A percentile compares a stretch with the other conserved stretches of the same genome.
Evolutionary conservation across 768 basidiomycete species (phyloP).

Genomic region (Russula brevipes): DNA sequence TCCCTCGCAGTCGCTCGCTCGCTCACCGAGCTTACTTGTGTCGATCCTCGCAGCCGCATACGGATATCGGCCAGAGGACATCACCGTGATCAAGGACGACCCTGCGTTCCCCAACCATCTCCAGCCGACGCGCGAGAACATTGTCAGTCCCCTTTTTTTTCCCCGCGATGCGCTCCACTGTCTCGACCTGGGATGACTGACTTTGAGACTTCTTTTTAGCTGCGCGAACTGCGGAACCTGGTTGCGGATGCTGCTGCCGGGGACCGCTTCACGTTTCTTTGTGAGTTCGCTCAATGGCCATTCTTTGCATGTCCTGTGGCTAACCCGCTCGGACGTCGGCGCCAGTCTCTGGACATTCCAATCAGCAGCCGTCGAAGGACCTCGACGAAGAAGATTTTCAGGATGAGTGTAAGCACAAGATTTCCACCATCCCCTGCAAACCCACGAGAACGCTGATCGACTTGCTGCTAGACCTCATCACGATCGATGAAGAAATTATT

Average conservation of each 20-base stretch:
- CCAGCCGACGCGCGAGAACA: conserved; percentile 20
- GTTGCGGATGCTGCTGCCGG: conserved; percentile 25
- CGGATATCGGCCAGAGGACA: conserved; percentile 18
- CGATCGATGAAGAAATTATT: conserved; percentile 23
- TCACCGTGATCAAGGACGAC: conserved; percentile 21
- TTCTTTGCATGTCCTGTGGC: not conserved
- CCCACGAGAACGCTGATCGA: not conserved
- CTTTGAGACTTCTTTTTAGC: not conserved
- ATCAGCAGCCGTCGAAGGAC: conserved; percentile 18
- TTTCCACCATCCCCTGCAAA: not conserved
- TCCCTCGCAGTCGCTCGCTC: not conserved
- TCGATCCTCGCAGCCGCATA: conserved; percentile 2
- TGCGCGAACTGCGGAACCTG: conserved; percentile 22
- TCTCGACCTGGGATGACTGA: not conserved
- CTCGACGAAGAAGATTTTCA: conserved; percentile 19
- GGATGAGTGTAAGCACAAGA: conserved; percentile 10
- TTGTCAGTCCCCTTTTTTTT: conserved; percentile 5
- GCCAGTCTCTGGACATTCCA: conserved; percentile 14
- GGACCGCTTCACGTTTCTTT: conserved; percentile 29
- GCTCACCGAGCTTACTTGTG: not conserved
- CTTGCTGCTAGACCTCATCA: conserved; percentile 14
- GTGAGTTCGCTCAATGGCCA: conserved; percentile 17
- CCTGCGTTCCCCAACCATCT: conserved; percentile 2
- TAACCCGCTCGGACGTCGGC: not conserved
- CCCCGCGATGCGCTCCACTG: not conserved